Evolutionary conservation across 345 rosid genomes (phyloP).

Genomic region (Barbarea vulgaris): DNA sequence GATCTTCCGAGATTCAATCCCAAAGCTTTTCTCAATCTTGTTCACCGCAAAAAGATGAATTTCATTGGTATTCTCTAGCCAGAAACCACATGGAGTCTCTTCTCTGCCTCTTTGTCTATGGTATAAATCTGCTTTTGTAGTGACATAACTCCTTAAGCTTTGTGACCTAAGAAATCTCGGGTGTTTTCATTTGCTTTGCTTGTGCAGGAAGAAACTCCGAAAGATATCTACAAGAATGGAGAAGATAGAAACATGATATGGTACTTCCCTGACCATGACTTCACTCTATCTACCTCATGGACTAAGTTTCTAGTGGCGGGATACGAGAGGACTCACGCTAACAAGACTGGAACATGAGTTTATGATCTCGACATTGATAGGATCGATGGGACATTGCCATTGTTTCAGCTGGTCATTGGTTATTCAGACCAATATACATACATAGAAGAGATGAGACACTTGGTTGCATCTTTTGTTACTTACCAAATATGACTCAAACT

Average conservation of each 20-base stretch:
- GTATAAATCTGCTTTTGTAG: conserved; percentile 32
- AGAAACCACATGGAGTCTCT: conserved; percentile 84
- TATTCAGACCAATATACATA: conserved; percentile 61
- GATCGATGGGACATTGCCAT: conserved; percentile 58
- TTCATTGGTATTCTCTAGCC: conserved; percentile 77
- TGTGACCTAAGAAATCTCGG: neutral
- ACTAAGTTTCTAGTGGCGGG: conserved; percentile 56
- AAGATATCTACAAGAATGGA: conserved; percentile 52
- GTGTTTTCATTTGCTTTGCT: neutral
- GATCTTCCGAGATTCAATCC: conserved; percentile 68
- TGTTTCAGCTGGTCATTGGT: conserved; percentile 72
- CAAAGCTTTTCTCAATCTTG: conserved; percentile 47
- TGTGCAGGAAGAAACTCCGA: conserved; percentile 63
- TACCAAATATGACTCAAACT: conserved; percentile 44
- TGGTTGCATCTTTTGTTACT: conserved; percentile 67
- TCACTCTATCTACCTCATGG: conserved; percentile 66
- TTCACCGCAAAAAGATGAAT: conserved; percentile 62
- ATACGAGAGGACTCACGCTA: conserved; percentile 45
- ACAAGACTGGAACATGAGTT: conserved; percentile 47
- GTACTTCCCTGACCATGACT: conserved; percentile 57
- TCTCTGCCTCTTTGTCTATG: conserved; percentile 68
- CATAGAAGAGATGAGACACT: conserved; percentile 39
- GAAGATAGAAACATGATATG: conserved; percentile 61
- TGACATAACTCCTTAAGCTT: neutral
- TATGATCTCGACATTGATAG: conserved; percentile 51